Evolutionary conservation across 2,329 filamentous ascomycete genomes (phyloP), one percentile per base, ranked within the genome.

Genomic region (Fusarium ambrosium): DNA sequence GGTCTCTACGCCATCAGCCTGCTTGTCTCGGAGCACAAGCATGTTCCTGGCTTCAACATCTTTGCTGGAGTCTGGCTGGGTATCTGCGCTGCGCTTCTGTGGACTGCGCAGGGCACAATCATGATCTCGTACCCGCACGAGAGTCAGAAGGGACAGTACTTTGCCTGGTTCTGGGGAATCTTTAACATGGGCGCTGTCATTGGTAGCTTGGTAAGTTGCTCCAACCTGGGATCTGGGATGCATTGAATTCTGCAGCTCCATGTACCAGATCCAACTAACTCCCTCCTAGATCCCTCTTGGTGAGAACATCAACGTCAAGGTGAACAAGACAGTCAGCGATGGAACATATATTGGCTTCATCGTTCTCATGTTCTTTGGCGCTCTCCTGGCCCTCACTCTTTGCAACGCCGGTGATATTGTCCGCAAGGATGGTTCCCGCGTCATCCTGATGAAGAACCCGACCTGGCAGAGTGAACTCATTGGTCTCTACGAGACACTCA

Each of bases 111-210:
- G 83, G 94, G 94, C 67, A 92, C 93, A 68, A 94, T 95, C 80
- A 95, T 96, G 92, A 96, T 97, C 89, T 92, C 93, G 39, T 98
- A 98, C 81, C 95, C 95, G 0, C 87, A 89, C 16, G 95, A 98
- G 84, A 84, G 90, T 39, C 89, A 91, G 72, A 98, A 98, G 87
- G 95, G 95, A 59, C 91, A 92, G 72, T 98, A 95, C 83, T 97
- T 98, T 82, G 93, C 93, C 71, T 92, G 91, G 86, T 98, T 98
- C 85, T 98, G 95, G 95, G 92, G 95, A 81, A 97, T 98, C 80
- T 98, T 98, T 88, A 98, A 98, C 84, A 84, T 97, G 70, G 95
- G 95, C 75, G 95, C 92, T 79, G 95, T 98, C 70, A 94, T 98
- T 82, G 95, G 95, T 71, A 92, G 92, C 78, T 82, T 92, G 80